Base-by-base conservation (phyloP, 768 basidiomycete species). In the Mycena amicta region DNA sequence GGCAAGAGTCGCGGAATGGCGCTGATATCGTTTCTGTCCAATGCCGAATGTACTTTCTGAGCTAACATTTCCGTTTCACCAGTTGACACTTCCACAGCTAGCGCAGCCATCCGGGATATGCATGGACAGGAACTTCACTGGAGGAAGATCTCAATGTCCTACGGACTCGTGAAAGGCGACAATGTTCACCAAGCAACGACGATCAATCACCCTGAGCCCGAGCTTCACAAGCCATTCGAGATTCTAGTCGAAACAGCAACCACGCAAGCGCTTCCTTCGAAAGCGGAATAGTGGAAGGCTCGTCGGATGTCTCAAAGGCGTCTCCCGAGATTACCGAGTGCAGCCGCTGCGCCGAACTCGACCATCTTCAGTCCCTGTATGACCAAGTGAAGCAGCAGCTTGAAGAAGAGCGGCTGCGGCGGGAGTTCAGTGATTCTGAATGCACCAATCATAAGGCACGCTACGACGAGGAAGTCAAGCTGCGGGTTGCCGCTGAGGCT, bases 1-100 rank as follows among this genome's bases (percentile, higher is more conserved):
- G 41, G 50, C 23, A 57, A 63, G 26, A 63, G 55, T 52, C 55
- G 56, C 18, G 62, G 62, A 2, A 5, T 30, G 4, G 62, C 41
- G 4, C 5, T 52, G 22, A 29, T 63, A 46, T 52, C 55, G 5
- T 63, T 63, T 52, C 30, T 50, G n/a, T 39, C 26, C 26, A 52
- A 54, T 13, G 40, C 52, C 11, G 57, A 63, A 52, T 58, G 62
- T 60, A 47, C 23, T n/a, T 20, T 2, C n/a, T 49, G 6, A 20
- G n/a, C 3, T 6, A n/a, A n/a, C n/a, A 1, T 27, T 25, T 22
- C 16, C 15, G 6, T 15, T 25, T 22, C 26, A 20, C 16, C 43
- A 27, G 13, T 11, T 5, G 3, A 31, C n/a, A 4, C 23, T 3
- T 40, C 3, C 6, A 20, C n/a, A 60, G 62, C 62, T 4, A 33